Evolutionary conservation across 305 asterid species (phyloP), one percentile per base, ranked within the genome.

Genomic region (Ruellia speciosa): DNA sequence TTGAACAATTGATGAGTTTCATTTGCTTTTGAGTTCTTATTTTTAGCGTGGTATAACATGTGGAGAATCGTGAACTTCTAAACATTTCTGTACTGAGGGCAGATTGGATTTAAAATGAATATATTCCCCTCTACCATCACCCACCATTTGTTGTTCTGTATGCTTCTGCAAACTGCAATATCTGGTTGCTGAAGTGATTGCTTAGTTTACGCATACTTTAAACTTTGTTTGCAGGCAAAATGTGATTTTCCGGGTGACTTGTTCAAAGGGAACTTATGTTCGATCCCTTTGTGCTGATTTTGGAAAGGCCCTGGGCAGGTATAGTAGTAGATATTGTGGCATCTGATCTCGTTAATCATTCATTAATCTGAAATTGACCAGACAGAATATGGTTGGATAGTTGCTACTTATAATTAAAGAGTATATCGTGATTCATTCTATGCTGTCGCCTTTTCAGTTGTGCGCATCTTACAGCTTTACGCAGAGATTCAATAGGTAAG

Each of bases 261-360:
- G 97, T 73, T 85, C 97, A 16, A 90, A 90, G 64, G 97, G 97
- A 59, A 87, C 97, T 35, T 90, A 85, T 62, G 65, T 87, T 20
- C 85, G 95, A 59, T 85, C 97, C 19, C 95, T 90, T 51, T 87
- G 94, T 68, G 95, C 95, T 50, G 97, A 90, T 80, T 80, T 87
- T 58, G 96, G 95, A 49, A 90, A 87, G 79, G 78, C 86, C 54
- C 79, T 85, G 7, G 83, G 89, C 71, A 89, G 95, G 97, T 89
- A 76, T 41, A 20, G 46, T 41, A 20, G 46, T 68, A 34, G 59
- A 16, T 7, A 59, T 18, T 13, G 49, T 28, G 18, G 52, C 58
- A 43, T 54, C 16, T 56, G 11, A 59, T 49, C 64, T 47, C 9
- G 11, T 40, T 54, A 48, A 52, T 59, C 20, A 15, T 18, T 9